A percentile compares a stretch with the other conserved stretches of the same genome.
Conservation (phyloP, 306 rosid species). For the Castanospermum australe region DNA sequence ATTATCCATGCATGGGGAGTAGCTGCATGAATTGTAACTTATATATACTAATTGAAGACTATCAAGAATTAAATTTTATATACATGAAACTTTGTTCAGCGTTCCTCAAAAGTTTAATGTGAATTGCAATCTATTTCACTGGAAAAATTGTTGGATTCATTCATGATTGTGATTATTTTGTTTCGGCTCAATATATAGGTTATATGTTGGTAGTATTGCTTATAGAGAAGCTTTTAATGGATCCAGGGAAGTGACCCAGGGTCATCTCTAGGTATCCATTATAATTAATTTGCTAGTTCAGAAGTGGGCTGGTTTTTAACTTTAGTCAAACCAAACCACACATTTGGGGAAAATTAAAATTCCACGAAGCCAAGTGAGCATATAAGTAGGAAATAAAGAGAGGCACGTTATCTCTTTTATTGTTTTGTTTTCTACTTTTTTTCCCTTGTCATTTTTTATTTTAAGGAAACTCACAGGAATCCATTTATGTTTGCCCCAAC, state of each 20-base stretch:
- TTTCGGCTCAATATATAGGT: background rate
- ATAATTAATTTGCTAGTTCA: conserved; percentile 1
- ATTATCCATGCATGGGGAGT: background rate
- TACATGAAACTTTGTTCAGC: background rate
- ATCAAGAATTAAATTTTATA: background rate
- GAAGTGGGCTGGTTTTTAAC: background rate
- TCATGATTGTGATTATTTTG: background rate
- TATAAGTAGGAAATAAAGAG: conserved; percentile 8
- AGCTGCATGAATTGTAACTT: background rate
- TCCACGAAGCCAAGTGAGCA: background rate
- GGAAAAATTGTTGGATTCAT: background rate
- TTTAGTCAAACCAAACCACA: background rate
- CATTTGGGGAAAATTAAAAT: background rate
- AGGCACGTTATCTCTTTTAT: background rate
- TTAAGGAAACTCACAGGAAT: background rate
- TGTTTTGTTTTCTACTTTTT: background rate
- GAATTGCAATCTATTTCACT: background rate
- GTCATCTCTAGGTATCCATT: background rate
- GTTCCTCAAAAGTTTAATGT: background rate
- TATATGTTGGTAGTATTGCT: background rate
- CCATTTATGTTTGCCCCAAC: background rate
- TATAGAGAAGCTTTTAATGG: conserved; percentile 1
- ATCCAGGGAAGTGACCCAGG: background rate
- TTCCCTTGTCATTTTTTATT: background rate
- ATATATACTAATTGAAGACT: background rate